These are phyloP conservation scores for Guyanaporus albipodus DNA, from an alignment of 768 basidiomycete species.

Conservation along the genomic window DNA sequence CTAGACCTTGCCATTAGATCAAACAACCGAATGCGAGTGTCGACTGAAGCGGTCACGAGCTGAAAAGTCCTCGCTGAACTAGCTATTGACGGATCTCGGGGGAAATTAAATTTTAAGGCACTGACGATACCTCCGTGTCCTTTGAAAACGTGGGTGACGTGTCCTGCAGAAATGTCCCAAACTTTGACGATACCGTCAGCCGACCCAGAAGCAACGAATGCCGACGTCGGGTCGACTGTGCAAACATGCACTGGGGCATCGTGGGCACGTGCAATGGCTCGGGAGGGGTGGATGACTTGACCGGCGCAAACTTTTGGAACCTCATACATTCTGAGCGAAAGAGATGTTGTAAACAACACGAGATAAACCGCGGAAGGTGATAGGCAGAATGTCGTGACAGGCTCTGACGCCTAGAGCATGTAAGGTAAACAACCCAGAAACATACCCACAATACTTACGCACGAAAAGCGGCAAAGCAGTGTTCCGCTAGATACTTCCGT, in stretches of 20 bases:
- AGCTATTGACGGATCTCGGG: conserved; percentile 52
- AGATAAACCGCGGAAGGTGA: conserved; percentile 74
- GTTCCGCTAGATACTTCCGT: conserved; percentile 74
- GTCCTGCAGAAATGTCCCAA: conserved; percentile 86
- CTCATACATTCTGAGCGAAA: conserved; percentile 80
- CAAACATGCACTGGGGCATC: conserved; percentile 93
- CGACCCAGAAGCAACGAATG: conserved; percentile 91
- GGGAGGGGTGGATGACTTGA: conserved; percentile 60
- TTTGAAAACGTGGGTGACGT: conserved; percentile 90
- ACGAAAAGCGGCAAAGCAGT: conserved; percentile 76
- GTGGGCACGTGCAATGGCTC: conserved; percentile 80
- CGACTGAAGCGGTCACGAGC: conserved; percentile 87
- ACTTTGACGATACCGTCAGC: conserved; percentile 97
- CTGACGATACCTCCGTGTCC: conserved; percentile 98
- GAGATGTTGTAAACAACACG: conserved; percentile 74
- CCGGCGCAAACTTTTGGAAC: conserved; percentile 51
- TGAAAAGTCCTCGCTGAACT: conserved; percentile 56
- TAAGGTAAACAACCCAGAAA: conserved; percentile 1
- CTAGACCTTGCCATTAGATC: conserved; percentile 69
- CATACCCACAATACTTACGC: conserved; percentile 50
- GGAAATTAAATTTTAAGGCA: conserved; percentile 82
- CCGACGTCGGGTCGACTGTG: conserved; percentile 77
- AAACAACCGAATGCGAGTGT: conserved; percentile 90
- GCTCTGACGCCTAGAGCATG: conserved; percentile 71
- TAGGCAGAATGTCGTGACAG: conserved; percentile 80